Evolutionary conservation across 2,329 filamentous ascomycete genomes (phyloP), one percentile per base, ranked within the genome.

Genomic region (Leptodontidium sp.): DNA sequence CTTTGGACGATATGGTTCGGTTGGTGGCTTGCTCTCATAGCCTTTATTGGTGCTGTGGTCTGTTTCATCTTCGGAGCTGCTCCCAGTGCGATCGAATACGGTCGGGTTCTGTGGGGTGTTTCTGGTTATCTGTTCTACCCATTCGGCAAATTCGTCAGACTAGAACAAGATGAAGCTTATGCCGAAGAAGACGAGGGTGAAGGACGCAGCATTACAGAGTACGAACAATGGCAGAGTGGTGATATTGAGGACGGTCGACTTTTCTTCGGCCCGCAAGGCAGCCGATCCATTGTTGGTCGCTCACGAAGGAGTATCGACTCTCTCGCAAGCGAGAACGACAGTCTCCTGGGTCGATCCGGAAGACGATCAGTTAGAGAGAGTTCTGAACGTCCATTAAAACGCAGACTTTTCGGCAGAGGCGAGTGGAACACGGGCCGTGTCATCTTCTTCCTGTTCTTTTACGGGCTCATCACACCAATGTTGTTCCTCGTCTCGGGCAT

Each of bases 201-300:
- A 81, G 96, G 96, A 24, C 90, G 96, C 77, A 98, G 94, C 82
- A 98, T 99, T 77, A 97, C 93, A 76, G 96, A 99, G 82, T 99
- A 99, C 78, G 96, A 99, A 80, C 94, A 97, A 81, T 99, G 96
- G 96, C 96, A 99, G 82, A 98, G 90, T 78, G 96, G 96, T 62
- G 96, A 99, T 77, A 87, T 99, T 43, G 96, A 99, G 80, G 94
- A 98, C 79, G 96, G 96, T 2, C 88, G 95, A 43, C 87, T 99
- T 2, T 98, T 99, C 83, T 99, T 99, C 79, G 97, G 96, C 0
- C 96, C 96, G 2, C 83, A 78, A 65, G 71, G 88, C 69, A 90
- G 86, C 74, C 88, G 92, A 64, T 97, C 94, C 7, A 89, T 98
- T 63, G 85, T 98, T 52, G 96, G 95, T 26, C 90, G 93, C 57